phyloP scores from a whole-genome alignment of 768 basidiomycete genomes.

The Suillus variegatus region DNA sequence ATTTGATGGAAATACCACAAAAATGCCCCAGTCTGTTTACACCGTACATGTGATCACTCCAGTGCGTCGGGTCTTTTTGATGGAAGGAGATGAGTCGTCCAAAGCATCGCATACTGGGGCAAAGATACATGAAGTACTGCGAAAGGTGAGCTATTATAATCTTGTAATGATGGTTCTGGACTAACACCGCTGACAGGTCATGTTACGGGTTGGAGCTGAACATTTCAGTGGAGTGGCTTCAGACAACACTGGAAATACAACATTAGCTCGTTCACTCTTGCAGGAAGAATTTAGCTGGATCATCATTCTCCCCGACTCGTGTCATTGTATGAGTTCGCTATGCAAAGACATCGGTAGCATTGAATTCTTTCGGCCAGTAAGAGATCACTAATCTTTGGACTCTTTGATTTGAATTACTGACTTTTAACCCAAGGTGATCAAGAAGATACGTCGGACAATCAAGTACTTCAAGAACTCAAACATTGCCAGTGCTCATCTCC shows the following conservation, averaged over 20 bases:
- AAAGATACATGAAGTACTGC: conserved; percentile 16
- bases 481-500: not conserved
- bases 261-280: conserved; percentile 10
- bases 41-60: conserved; percentile 22
- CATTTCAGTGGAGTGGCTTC: conserved; percentile 1
- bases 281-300: conserved; percentile 14
- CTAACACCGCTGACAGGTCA: conserved; percentile 14
- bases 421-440: not conserved
- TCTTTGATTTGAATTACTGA: not conserved
- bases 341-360: conserved; percentile 17
- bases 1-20: conserved; percentile 26
- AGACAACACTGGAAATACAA: conserved; percentile 27
- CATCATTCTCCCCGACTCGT: conserved; percentile 19
- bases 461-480: not conserved
- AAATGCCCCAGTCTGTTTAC: conserved; percentile 20
- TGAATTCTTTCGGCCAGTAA: not conserved
- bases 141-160: not conserved
- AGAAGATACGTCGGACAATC: not conserved
- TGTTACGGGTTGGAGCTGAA: conserved; percentile 15
- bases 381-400: not conserved
- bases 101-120: conserved; percentile 22
- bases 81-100: conserved; percentile 23
- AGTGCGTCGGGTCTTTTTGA: conserved; percentile 11
- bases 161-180: not conserved
- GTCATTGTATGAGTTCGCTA: conserved; percentile 18